Conservation (phyloP, 2,329 filamentous ascomycete genomes). For the Alternaria panax region DNA sequence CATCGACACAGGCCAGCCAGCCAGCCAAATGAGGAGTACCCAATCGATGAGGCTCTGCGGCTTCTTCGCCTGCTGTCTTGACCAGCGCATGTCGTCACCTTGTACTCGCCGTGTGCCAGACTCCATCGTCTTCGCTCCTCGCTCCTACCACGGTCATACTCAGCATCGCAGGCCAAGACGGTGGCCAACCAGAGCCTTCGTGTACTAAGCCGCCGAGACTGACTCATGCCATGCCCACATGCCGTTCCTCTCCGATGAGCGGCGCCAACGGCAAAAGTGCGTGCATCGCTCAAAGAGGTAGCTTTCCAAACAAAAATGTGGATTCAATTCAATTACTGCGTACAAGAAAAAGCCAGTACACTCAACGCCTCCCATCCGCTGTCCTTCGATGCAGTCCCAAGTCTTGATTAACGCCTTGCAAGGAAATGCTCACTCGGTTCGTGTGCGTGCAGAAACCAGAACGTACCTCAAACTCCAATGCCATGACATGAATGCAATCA, state of each 20-base stretch:
- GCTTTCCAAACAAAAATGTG: constrained; percentile 1
- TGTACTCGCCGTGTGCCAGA: neutral
- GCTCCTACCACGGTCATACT: neutral
- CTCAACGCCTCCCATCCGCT: constrained; percentile 6
- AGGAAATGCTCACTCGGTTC: constrained; percentile 11
- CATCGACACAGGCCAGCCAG: no score
- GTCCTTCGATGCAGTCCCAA: constrained; percentile 6
- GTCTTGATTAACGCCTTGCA: constrained; percentile 21
- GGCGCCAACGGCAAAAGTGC: constrained; percentile 14
- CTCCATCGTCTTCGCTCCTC: neutral
- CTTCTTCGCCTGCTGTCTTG: neutral
- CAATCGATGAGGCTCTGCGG: constrained; percentile 27
- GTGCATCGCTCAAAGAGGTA: constrained; percentile 7
- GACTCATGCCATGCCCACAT: constrained; percentile 22
- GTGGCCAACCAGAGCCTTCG: constrained; percentile 7
- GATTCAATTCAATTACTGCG: constrained; percentile 7
- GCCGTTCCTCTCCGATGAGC: constrained; percentile 15
- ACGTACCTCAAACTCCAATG: constrained; percentile 10
- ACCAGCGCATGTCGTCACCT: constrained; percentile 4
- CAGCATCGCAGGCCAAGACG: neutral
- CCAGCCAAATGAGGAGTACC: constrained; percentile 22
- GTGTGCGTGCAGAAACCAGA: constrained; percentile 4
- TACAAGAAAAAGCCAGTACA: neutral
- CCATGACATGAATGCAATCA: constrained; percentile 22
- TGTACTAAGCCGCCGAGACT: constrained; percentile 20